Evolutionary conservation across 164 flowering plant genomes (phyloP), one percentile per base, ranked within the genome.

Genomic region (Kalanchoe fedtschenkoi): DNA sequence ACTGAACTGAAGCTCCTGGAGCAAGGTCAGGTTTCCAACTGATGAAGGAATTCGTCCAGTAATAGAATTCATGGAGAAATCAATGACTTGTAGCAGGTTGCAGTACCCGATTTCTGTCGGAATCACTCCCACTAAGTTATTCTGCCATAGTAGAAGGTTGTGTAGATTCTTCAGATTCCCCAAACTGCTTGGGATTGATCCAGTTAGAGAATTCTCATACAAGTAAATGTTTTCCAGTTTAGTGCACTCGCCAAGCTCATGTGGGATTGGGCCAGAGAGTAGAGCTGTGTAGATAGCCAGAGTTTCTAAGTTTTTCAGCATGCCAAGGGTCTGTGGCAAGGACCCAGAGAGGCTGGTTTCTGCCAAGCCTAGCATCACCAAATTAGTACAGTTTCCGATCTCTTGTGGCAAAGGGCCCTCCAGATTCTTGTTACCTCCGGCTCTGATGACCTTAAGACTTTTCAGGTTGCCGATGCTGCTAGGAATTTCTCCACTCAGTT

Each of bases 401-500:
- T 83, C 93, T 37, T 37, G 43, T 0, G 96, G 96, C 2, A 89
- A 8, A 16, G 83, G 62, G 16, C 96, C 96, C 58, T 71, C 74
- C 7, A 89, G 75, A 47, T 87, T 81, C 72, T 85, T 83, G 80
- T 89, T 89, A 0, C 96, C 96, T 17, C 93, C 96, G 11, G 82
- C 93, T 62, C 96, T 70, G 1, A 89, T 34, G 22, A 70, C 74
- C 62, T 77, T 62, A 14, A 89, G 79, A 62, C 70, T 74, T 65
- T 71, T 78, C 69, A 89, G 64, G n/a, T 60, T 69, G 15, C 96
- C 96, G 1, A 89, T 87, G 53, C 64, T 66, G 34, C 32, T 62
- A 1, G 96, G 96, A 47, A 89, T 73, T n/a, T 6, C 57, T 6
- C 93, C 96, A 58, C 79, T 76, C 22, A 89, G 69, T 32, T 86